Conservation (phyloP, 164 flowering plant genomes). For the Houttuynia cordata region DNA sequence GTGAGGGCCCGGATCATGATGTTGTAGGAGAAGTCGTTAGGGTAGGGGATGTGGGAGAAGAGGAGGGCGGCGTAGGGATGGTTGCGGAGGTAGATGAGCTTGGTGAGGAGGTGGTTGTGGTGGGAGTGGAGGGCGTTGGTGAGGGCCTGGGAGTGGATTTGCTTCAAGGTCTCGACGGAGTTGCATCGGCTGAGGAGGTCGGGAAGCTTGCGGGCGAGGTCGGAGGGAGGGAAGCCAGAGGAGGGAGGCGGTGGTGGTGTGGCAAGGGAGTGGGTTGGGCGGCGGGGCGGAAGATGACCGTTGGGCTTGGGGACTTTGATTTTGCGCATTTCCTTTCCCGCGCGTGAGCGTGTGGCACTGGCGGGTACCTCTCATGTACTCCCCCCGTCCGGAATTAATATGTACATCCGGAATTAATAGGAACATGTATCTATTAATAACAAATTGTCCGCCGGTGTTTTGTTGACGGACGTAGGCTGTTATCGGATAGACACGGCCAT, state of each 20-base stretch:
- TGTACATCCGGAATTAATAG: too few species aligned
- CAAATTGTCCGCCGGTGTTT: too few species aligned
- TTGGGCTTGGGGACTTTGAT: neutral
- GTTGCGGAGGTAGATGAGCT: constrained; percentile 38
- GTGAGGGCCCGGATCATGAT: constrained; percentile 55
- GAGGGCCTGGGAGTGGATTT: constrained; percentile 18
- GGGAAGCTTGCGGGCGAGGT: constrained; percentile 15
- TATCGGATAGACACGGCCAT: too few species aligned
- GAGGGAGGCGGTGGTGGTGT: neutral
- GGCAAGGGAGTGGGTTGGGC: neutral
- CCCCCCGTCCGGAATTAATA: too few species aligned
- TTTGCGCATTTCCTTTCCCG: constrained; percentile 1
- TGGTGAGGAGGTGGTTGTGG: constrained; percentile 40
- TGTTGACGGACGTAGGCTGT: too few species aligned
- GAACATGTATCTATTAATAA: too few species aligned
- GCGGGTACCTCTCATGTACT: too few species aligned
- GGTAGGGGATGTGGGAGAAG: constrained; percentile 26
- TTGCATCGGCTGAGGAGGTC: constrained; percentile 24
- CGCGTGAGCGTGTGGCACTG: too few species aligned
- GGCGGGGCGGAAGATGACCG: neutral
- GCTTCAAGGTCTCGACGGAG: constrained; percentile 25
- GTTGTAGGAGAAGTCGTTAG: constrained; percentile 48
- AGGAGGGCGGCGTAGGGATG: constrained; percentile 30
- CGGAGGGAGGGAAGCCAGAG: neutral
- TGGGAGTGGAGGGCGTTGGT: constrained; percentile 23